phyloP scores from a whole-genome alignment of 2,329 filamentous ascomycete species.

The Hypoxylon sp. region DNA sequence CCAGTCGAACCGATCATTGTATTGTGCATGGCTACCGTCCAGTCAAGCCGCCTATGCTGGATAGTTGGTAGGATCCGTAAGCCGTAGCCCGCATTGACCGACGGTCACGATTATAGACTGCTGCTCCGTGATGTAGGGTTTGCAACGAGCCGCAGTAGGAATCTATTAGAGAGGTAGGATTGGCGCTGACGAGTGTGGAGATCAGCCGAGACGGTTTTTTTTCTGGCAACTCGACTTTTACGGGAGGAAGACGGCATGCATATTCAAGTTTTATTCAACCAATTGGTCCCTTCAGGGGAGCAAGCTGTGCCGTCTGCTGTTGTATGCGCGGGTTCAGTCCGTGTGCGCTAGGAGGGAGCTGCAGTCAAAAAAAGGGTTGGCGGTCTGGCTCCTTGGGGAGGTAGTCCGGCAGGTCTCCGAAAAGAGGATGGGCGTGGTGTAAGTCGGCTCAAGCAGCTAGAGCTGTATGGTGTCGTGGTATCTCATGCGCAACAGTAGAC shows the following conservation, averaged over 20 bases:
- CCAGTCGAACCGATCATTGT: slow-evolving; percentile 55
- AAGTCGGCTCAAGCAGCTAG: slow-evolving; percentile 39
- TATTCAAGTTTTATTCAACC: slow-evolving; percentile 53
- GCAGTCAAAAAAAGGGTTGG: slow-evolving; percentile 45
- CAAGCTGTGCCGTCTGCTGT: slow-evolving; percentile 46
- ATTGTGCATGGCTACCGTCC: slow-evolving; percentile 53
- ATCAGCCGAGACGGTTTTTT: slow-evolving; percentile 45
- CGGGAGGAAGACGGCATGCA: slow-evolving; percentile 58
- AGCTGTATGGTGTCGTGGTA: slow-evolving; percentile 39
- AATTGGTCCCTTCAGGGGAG: slow-evolving; percentile 50
- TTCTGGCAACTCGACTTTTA: slow-evolving; percentile 50
- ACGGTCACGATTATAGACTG: slow-evolving; percentile 35
- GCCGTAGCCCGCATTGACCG: slow-evolving; percentile 37
- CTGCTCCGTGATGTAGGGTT: slow-evolving; percentile 36
- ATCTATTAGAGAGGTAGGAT: slow-evolving; percentile 36
- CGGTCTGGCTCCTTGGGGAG: slow-evolving; percentile 40
- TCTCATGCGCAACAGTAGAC: slow-evolving; percentile 41
- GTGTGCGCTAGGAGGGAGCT: slow-evolving; percentile 47
- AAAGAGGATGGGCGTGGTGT: slow-evolving; percentile 43
- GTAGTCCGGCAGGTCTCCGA: slow-evolving; percentile 43
- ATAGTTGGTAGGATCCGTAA: slow-evolving; percentile 35
- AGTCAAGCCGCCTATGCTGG: slow-evolving; percentile 35
- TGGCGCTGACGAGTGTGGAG: slow-evolving; percentile 42
- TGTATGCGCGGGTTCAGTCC: slow-evolving; percentile 45
- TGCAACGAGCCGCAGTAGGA: slow-evolving; percentile 34